A percentile compares a stretch with the other conserved stretches of the same genome.
Conservation (phyloP, 2,329 filamentous ascomycete species). For the Talaromyces sp. region DNA sequence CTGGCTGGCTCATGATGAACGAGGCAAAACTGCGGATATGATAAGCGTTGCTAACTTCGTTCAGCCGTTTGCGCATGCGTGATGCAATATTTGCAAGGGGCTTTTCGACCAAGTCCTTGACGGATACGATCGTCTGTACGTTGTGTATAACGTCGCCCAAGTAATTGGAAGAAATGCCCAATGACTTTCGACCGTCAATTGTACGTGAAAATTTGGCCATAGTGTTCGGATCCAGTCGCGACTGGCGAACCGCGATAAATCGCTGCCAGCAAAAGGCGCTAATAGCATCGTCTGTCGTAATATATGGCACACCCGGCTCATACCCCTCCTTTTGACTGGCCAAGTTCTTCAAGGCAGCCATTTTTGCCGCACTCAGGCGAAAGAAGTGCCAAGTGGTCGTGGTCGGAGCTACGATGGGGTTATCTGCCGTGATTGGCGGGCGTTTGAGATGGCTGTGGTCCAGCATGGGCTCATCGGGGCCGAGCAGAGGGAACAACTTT, state of each 20-base stretch:
- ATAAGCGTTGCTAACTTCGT: conserved; percentile 1
- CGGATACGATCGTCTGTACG: conserved; percentile 4
- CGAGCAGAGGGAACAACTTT: conserved; percentile 24
- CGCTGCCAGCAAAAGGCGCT: conserved; percentile 8
- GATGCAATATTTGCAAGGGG: conserved; percentile 5
- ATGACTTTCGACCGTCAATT: conserved; percentile 2
- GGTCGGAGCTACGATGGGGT: conserved; percentile 18
- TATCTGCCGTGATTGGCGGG: conserved; percentile 20
- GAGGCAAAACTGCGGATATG: conserved; percentile 9
- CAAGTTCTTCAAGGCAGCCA: conserved; percentile 14
- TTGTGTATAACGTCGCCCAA: conserved; percentile 10
- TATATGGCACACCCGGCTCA: conserved; percentile 16
- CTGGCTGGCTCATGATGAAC: conserved; percentile 1
- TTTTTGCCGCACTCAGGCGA: conserved; percentile 13
- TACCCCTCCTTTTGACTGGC: conserved; percentile 16
- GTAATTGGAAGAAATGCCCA: conserved; percentile 3
- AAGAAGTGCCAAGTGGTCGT: conserved; percentile 18
- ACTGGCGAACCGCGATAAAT: background rate
- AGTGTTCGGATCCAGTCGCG: background rate
- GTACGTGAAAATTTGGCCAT: conserved; percentile 5
- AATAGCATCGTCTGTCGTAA: conserved; percentile 6
- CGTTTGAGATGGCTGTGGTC: conserved; percentile 25
- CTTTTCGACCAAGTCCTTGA: conserved; percentile 4
- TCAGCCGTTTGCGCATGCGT: conserved; percentile 5
- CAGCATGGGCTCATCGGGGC: conserved; percentile 25